Percentiles rank a stretch among this genome's conserved stretches.
These are phyloP conservation scores for Recurvomyces mirabilis DNA, from an alignment of 495 filamentous ascomycete species.

Conservation along the genomic window DNA sequence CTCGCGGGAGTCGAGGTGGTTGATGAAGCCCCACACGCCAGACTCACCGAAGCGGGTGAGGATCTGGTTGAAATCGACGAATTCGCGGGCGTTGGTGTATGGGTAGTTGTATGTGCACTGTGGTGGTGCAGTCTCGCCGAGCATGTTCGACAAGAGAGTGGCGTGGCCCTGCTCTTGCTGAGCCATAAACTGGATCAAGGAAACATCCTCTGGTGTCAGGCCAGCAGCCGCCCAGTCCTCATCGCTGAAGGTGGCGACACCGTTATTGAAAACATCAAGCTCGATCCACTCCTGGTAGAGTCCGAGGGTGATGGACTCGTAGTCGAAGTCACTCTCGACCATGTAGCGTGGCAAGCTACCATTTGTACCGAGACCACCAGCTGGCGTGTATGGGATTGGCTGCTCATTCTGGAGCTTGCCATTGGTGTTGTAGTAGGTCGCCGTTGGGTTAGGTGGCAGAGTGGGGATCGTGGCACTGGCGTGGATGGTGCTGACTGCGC, in stretches of 20 bases:
- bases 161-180: slow-evolving; percentile 76
- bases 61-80: slow-evolving; percentile 78
- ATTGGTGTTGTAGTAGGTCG: slow-evolving; percentile 52
- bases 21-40: slow-evolving; percentile 67
- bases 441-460: slow-evolving; percentile 30
- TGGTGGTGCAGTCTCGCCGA: slow-evolving; percentile 59
- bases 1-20: slow-evolving; percentile 68
- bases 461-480: slow-evolving; percentile 21
- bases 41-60: slow-evolving; percentile 72
- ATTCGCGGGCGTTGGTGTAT: slow-evolving; percentile 64
- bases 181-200: slow-evolving; percentile 73
- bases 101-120: slow-evolving; percentile 80
- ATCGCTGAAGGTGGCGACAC: slow-evolving; percentile 55
- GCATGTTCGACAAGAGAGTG: slow-evolving; percentile 68
- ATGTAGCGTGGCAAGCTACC: slow-evolving; percentile 59
- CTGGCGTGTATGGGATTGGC: slow-evolving; percentile 63
- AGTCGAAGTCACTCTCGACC: slow-evolving; percentile 32
- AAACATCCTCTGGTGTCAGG: slow-evolving; percentile 55
- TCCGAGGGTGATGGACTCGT: slow-evolving; percentile 38
- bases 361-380: slow-evolving; percentile 72
- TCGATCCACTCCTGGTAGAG: slow-evolving; percentile 83
- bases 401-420: slow-evolving; percentile 53
- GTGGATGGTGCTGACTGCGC: slow-evolving; percentile 22
- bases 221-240: slow-evolving; percentile 61
- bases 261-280: slow-evolving; percentile 76